These are phyloP conservation scores for Geosmithia putterillii DNA, from an alignment of 2,329 filamentous ascomycete species.

Conservation along the genomic window DNA sequence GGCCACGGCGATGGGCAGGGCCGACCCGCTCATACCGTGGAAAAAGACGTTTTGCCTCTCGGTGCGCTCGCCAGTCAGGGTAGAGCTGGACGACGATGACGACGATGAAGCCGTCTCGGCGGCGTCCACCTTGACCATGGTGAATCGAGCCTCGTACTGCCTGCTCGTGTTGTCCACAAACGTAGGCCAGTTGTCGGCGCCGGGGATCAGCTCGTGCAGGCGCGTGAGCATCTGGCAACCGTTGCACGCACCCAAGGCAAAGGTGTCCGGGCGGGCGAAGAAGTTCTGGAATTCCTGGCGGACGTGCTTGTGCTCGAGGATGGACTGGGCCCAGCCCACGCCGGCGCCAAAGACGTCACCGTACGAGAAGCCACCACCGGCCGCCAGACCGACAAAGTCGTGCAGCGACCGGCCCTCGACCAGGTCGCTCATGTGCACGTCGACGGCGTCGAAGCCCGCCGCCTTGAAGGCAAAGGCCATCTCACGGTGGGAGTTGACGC, in stretches of 20 bases:
- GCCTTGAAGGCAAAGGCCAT: constrained; percentile 94
- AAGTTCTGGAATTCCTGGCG: constrained; percentile 71
- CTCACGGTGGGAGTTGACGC: constrained; percentile 91
- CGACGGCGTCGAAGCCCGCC: constrained; percentile 82
- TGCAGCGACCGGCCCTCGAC: constrained; percentile 67
- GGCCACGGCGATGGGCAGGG: constrained; percentile 74
- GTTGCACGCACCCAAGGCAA: constrained; percentile 90
- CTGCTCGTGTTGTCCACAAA: constrained; percentile 77
- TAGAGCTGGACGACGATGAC: constrained; percentile 23
- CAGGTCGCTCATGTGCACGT: constrained; percentile 95
- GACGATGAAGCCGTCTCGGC: too few relatives aligned
- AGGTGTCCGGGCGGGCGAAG: constrained; percentile 81
- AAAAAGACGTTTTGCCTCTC: constrained; percentile 54
- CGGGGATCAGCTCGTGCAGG: constrained; percentile 69
- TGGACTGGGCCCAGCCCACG: constrained; percentile 89
- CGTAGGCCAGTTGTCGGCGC: constrained; percentile 70
- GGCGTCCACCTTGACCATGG: constrained; percentile 68
- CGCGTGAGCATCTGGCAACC: constrained; percentile 91
- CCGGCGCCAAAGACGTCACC: constrained; percentile 81
- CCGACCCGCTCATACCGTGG: constrained; percentile 72
- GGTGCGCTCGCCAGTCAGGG: neutral
- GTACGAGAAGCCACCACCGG: constrained; percentile 96
- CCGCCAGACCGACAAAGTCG: constrained; percentile 77
- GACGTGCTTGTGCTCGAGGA: constrained; percentile 69
- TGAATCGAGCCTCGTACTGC: constrained; percentile 81